Evolutionary conservation across 2,329 filamentous ascomycete species (phyloP), one percentile per base, ranked within the genome.

Genomic region (Graphilbum fragrans): DNA sequence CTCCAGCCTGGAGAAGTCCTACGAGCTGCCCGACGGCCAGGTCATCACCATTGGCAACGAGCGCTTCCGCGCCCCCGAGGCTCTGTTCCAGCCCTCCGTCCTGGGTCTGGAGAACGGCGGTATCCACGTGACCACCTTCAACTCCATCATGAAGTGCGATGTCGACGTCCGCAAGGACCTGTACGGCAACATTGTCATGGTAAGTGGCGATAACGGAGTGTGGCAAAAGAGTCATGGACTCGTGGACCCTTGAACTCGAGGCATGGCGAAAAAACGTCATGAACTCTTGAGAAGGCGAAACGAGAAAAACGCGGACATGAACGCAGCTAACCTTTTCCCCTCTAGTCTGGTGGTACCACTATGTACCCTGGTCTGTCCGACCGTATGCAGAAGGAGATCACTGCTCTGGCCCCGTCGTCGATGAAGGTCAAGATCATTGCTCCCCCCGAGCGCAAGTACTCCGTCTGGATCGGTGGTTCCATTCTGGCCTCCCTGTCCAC

Each of bases 361-460:
- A 96, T 98, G 92, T 98, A 96, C 79, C 92, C 92, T 59, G 92
- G 92, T 87, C 94, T 98, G 71, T 94, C 88, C 68, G 92, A 98
- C 78, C 92, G 92, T 80, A 96, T 98, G 92, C 92, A 98, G 75
- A 96, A 98, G 86, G 92, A 98, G 79, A 96, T 98, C 68, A 96
- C 88, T 67, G 84, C 88, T 65, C 85, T 98, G 72, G 92, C 92
- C 65, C 92, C 92, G 63, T 96, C 92, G 54, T 95, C 88, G 63
- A 96, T 98, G 92, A 96, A 96, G 86, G 90, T 98, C 80, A 96
- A 96, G 86, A 96, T 98, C 74, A 96, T 98, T 66, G 92, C 92
- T 74, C 92, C 92, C 58, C 92, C 92, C 56, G 92, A 98, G 85
- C 86, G 92, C 73, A 98, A 98, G 81, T 98, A 98, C 86, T 96